Percentiles rank a stretch among this genome's conserved stretches.
phyloP scores from a whole-genome alignment of 257 asterid species.

The Thymus quinquecostatus region DNA sequence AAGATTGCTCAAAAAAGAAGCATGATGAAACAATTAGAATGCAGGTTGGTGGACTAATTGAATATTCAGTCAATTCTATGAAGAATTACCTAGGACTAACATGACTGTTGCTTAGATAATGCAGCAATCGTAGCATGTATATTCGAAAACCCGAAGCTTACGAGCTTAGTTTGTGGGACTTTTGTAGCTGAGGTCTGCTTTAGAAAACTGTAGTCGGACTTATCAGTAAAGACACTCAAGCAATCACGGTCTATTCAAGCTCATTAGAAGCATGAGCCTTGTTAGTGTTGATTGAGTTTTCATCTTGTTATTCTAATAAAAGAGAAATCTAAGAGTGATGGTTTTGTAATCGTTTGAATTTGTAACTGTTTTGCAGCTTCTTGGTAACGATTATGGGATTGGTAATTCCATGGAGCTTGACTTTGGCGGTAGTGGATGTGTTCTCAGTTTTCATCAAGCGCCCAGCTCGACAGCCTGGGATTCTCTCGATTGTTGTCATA shows the following conservation, averaged over 20 bases:
- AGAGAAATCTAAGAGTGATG: neutral
- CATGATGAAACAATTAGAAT: too few relatives aligned
- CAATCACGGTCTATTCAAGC: neutral
- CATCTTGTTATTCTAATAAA: neutral
- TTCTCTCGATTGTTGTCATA: slow-evolving; percentile 58
- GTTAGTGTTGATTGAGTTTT: neutral
- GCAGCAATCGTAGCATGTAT: neutral
- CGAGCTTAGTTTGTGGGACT: neutral
- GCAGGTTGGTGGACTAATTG: neutral
- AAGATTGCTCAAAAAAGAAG: neutral
- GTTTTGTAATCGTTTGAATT: neutral
- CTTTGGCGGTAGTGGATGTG: slow-evolving; percentile 76
- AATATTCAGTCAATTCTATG: neutral
- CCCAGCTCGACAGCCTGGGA: slow-evolving; percentile 60
- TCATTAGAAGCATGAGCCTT: slow-evolving; percentile 16
- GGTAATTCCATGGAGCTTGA: slow-evolving; percentile 92
- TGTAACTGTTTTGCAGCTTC: slow-evolving; percentile 49
- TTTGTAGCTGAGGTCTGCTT: neutral
- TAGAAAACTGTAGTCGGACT: neutral
- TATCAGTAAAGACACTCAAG: too few relatives aligned
- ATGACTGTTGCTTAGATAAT: neutral
- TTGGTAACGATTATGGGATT: slow-evolving; percentile 86
- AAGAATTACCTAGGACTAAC: neutral
- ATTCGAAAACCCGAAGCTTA: neutral
- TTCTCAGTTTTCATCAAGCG: slow-evolving; percentile 67